Base-by-base conservation (phyloP, 345 rosid species). In the Ailanthus altissimus region DNA sequence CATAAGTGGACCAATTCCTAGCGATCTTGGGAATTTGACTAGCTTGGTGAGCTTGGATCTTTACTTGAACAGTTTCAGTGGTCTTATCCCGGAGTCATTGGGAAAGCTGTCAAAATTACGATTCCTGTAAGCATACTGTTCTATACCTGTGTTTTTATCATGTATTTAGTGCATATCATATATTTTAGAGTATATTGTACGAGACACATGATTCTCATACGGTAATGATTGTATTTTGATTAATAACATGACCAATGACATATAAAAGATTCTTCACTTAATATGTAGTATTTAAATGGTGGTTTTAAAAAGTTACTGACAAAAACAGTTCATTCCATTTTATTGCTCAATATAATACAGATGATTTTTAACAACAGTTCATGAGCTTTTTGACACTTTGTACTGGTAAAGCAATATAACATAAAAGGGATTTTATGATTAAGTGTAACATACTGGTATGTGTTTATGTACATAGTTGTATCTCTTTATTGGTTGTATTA, bases 11-110 rank as follows among this genome's bases (percentile, higher is more conserved):
- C 89, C 90, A 0, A 86, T 96, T 79, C 99, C 99, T 67, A 89
- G 89, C 80, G 97, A 96, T 82, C 94, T 93, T 75, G 99, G 99
- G 70, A 96, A 93, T 80, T 83, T 96, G 83, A 96, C 98, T 71
- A 93, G 80, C 88, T 84, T 96, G 86, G 98, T 96, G 80, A 96
- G 99, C 86, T 88, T 96, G 95, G 99, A 96, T 91, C 98, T 96
- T 75, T 96, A 96, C 89, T 80, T 96, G 86, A 96, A 96, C 84
- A 82, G 89, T 81, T 96, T 96, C 83, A 82, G 85, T 26, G 99
- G 99, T 81, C 97, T 93, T 68, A 93, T 96, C 26, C 99, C 99
- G 0, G 94, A 86, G 76, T 80, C 97, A 14, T 78, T 96, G 82
- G 97, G 98, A 51, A 96, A 86, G 81, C 90, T 96, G 73, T 90